Evolutionary conservation across 1,284 basidiomycete genomes (phyloP).

Genomic region (Austroboletus niveus): DNA sequence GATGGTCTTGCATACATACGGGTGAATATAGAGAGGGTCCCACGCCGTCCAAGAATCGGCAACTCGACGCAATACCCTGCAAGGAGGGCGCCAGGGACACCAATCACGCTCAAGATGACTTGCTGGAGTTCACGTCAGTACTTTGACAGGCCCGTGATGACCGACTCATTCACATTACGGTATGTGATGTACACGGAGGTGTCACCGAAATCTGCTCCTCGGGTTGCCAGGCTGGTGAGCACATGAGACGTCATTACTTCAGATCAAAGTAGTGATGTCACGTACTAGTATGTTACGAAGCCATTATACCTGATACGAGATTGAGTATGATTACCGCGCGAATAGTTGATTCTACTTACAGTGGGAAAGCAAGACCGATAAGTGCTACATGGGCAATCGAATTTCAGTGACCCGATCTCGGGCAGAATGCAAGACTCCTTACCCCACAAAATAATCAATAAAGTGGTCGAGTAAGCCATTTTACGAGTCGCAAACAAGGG

Average conservation of each 20-base stretch:
- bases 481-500: constrained; percentile 62
- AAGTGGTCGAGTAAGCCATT: constrained; percentile 58
- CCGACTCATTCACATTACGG: constrained; percentile 50
- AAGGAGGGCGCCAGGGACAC: constrained; percentile 63
- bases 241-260: neutral
- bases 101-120: constrained; percentile 67
- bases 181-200: constrained; percentile 63
- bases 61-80: constrained; percentile 62
- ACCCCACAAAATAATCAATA: constrained; percentile 66
- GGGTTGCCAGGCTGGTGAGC: constrained; percentile 47
- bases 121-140: constrained; percentile 38
- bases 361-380: constrained; percentile 72
- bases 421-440: constrained; percentile 10
- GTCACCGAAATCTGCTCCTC: constrained; percentile 57
- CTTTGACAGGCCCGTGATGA: neutral
- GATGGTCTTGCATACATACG: constrained; percentile 28
- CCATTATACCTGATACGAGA: constrained; percentile 45
- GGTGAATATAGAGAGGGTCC: constrained; percentile 61
- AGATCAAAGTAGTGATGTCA: constrained; percentile 3
- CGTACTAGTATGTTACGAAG: constrained; percentile 63
- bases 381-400: constrained; percentile 42
- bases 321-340: constrained; percentile 2
- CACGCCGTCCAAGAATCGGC: constrained; percentile 57
- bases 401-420: neutral
- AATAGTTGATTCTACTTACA: constrained; percentile 40